Conservation (phyloP, 495 filamentous ascomycete genomes). For the Penicillium desertorum region DNA sequence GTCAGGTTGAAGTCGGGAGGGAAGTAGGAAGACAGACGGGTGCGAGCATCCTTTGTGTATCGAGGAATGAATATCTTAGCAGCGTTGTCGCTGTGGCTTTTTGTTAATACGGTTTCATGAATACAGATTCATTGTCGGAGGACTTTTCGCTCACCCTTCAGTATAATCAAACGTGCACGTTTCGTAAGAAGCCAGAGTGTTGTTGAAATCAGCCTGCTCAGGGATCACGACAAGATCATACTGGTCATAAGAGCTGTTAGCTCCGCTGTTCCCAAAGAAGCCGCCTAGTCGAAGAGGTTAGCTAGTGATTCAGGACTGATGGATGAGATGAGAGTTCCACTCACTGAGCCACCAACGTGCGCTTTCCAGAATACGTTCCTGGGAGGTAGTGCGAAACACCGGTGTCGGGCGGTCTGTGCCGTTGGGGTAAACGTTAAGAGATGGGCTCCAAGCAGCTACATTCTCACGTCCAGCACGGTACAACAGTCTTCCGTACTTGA, state of each 20-base stretch:
- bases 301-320: not conserved
- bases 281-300: slow-evolving; percentile 28
- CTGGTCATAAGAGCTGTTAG: slow-evolving; percentile 39
- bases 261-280: slow-evolving; percentile 40
- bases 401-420: slow-evolving; percentile 46
- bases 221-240: slow-evolving; percentile 51
- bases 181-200: slow-evolving; percentile 51
- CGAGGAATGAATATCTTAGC: slow-evolving; percentile 26
- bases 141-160: slow-evolving; percentile 22
- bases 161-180: slow-evolving; percentile 26
- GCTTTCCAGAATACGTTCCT: slow-evolving; percentile 51
- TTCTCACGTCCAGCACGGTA: slow-evolving; percentile 44
- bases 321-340: slow-evolving; percentile 7
- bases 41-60: slow-evolving; percentile 27
- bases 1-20: slow-evolving; percentile 50
- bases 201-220: slow-evolving; percentile 48
- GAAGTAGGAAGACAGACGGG: slow-evolving; percentile 29
- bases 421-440: slow-evolving; percentile 42
- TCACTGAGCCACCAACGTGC: slow-evolving; percentile 43
- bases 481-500: slow-evolving; percentile 50
- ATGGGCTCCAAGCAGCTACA: slow-evolving; percentile 45
- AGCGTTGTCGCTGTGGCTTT: slow-evolving; percentile 20
- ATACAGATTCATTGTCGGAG: not conserved
- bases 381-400: slow-evolving; percentile 50
- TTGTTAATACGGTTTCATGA: not conserved